Conservation (phyloP, 2,329 filamentous ascomycete genomes). For the Bretziella fagacearum region DNA sequence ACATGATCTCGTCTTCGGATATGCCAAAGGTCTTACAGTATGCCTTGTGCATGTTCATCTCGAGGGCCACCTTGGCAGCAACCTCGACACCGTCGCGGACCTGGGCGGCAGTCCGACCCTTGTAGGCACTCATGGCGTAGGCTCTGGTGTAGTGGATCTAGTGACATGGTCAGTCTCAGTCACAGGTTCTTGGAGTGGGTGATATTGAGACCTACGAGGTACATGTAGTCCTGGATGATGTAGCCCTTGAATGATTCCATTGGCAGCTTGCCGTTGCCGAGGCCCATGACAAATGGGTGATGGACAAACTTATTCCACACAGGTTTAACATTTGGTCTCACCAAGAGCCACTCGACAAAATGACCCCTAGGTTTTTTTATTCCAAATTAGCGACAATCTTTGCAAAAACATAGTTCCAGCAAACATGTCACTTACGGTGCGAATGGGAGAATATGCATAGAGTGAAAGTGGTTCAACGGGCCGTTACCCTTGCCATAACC, state of each 20-base stretch:
- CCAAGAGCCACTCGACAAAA: conserved; percentile 70
- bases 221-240: conserved; percentile 83
- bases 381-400: conserved; percentile 1
- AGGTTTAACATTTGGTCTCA: conserved; percentile 52
- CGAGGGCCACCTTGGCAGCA: conserved; percentile 58
- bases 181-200: neutral
- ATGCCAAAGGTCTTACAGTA: conserved; percentile 76
- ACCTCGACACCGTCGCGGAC: conserved; percentile 43
- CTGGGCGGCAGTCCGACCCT: conserved; percentile 55
- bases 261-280: conserved; percentile 61
- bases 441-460: conserved; percentile 50
- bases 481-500: conserved; percentile 50
- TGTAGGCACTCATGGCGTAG: conserved; percentile 73
- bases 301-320: conserved; percentile 63
- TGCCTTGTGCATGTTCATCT: conserved; percentile 64
- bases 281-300: conserved; percentile 63
- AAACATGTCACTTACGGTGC: conserved; percentile 33
- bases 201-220: conserved; percentile 44
- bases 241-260: conserved; percentile 71
- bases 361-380: conserved; percentile 35
- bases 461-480: conserved; percentile 66
- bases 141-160: conserved; percentile 76
- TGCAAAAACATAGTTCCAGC: too few species aligned
- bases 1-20: conserved; percentile 52
- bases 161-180: neutral